Evolutionary conservation across 2,329 filamentous ascomycete genomes (phyloP).

Genomic region (Cercospora citrullina): DNA sequence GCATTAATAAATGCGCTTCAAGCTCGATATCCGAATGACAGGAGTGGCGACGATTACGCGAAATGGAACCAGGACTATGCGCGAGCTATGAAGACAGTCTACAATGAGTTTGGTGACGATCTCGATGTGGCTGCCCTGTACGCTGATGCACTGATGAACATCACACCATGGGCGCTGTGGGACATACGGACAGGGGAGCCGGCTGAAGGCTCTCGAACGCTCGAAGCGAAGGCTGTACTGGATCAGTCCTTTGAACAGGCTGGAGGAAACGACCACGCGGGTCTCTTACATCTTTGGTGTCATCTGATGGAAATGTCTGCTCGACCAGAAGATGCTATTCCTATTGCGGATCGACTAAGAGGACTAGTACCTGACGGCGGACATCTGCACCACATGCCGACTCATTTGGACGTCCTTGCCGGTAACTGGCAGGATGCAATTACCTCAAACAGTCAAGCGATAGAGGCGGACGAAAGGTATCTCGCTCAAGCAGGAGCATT

Average conservation of each 20-base stretch:
- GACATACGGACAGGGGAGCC: slow-evolving; percentile 60
- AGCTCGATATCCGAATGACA: slow-evolving; percentile 54
- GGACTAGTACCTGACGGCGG: slow-evolving; percentile 67
- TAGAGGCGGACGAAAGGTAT: slow-evolving; percentile 67
- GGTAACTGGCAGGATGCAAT: slow-evolving; percentile 71
- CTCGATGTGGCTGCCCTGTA: slow-evolving; percentile 65
- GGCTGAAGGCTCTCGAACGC: slow-evolving; percentile 54
- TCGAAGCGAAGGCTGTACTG: slow-evolving; percentile 60
- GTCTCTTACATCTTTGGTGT: slow-evolving; percentile 72
- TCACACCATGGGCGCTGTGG: slow-evolving; percentile 67
- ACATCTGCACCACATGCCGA: slow-evolving; percentile 75
- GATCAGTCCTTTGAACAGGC: slow-evolving; percentile 58
- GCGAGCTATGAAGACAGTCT: slow-evolving; percentile 59
- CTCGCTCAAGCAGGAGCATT: slow-evolving; percentile 58
- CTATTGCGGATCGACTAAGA: slow-evolving; percentile 62
- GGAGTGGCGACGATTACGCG: slow-evolving; percentile 57
- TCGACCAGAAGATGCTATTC: slow-evolving; percentile 62
- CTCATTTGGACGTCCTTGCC: slow-evolving; percentile 71
- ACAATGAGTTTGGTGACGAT: slow-evolving; percentile 55
- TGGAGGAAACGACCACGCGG: slow-evolving; percentile 61
- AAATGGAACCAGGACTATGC: slow-evolving; percentile 62
- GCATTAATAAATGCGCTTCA: slow-evolving; percentile 65
- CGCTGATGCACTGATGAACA: slow-evolving; percentile 65
- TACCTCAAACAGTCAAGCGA: slow-evolving; percentile 65
- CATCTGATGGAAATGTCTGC: slow-evolving; percentile 77